phyloP scores from a whole-genome alignment of 2,329 filamentous ascomycete species.

The Sporothrix globosa region DNA sequence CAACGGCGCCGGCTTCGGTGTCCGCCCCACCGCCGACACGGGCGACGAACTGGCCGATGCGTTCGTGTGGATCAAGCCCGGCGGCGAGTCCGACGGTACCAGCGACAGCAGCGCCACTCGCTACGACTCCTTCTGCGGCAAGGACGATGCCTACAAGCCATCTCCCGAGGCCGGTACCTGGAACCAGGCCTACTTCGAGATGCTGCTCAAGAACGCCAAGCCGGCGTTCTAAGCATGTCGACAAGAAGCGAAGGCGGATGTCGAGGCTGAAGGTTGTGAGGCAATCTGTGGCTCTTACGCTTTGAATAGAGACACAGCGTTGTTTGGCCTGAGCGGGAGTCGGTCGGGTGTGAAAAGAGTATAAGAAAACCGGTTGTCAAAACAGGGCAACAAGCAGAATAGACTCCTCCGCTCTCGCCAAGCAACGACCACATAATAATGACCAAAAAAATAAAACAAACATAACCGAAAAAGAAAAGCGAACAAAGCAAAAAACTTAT shows the following conservation, averaged over 20 bases:
- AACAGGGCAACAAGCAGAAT: slow-evolving; percentile 19
- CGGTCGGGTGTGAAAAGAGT: not conserved
- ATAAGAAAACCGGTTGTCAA: not conserved
- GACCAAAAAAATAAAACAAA: slow-evolving; percentile 19
- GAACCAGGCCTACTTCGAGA: slow-evolving; percentile 53
- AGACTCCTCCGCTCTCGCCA: slow-evolving; percentile 7
- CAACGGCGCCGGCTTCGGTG: slow-evolving; percentile 62
- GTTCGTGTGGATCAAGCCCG: slow-evolving; percentile 70
- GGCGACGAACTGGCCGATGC: slow-evolving; percentile 61
- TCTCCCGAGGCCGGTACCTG: slow-evolving; percentile 49
- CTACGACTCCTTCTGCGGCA: slow-evolving; percentile 48
- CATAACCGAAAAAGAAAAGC: slow-evolving; percentile 6
- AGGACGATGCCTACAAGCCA: slow-evolving; percentile 47
- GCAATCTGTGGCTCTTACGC: slow-evolving; percentile 22
- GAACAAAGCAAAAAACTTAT: not conserved
- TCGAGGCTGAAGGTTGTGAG: not conserved
- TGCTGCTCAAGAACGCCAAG: slow-evolving; percentile 49
- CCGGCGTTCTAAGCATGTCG: slow-evolving; percentile 40
- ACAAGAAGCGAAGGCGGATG: not conserved
- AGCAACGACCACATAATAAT: slow-evolving; percentile 22
- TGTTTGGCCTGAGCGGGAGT: not conserved
- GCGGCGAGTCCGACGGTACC: slow-evolving; percentile 55
- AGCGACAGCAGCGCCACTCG: slow-evolving; percentile 44
- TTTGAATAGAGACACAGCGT: slow-evolving; percentile 8
- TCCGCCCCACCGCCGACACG: slow-evolving; percentile 60